phyloP scores from a whole-genome alignment of 495 filamentous ascomycete genomes.

The Xylaria castorea region DNA sequence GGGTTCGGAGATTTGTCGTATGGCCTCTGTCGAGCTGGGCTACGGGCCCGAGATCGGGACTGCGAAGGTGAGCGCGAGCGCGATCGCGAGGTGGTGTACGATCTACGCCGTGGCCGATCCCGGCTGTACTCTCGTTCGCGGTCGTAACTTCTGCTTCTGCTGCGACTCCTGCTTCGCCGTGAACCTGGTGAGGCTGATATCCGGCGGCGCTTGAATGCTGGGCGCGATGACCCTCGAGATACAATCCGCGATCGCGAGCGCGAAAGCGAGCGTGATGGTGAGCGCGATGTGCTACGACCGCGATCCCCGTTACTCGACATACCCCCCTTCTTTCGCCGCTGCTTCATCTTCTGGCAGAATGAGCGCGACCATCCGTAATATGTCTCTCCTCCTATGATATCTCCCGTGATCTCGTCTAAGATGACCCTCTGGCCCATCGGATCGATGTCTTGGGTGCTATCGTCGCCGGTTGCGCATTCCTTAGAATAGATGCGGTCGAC shows the following conservation, averaged over 20 bases:
- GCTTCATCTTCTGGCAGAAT: constrained; percentile 85
- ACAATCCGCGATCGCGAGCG: constrained; percentile 40
- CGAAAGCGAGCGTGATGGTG: constrained; percentile 45
- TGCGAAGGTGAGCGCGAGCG: constrained; percentile 44
- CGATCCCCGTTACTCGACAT: constrained; percentile 28
- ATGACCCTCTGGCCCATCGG: constrained; percentile 74
- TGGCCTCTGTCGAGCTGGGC: constrained; percentile 33
- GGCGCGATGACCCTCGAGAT: constrained; percentile 37
- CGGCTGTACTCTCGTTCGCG: constrained; percentile 56
- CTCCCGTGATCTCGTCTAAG: constrained; percentile 65
- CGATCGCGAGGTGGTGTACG: constrained; percentile 43
- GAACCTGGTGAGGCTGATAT: constrained; percentile 37
- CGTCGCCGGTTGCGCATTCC: constrained; percentile 42
- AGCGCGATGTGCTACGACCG: constrained; percentile 39
- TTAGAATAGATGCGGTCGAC: constrained; percentile 68
- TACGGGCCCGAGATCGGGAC: constrained; percentile 53
- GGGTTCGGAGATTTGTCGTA: constrained; percentile 35
- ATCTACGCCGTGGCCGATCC: constrained; percentile 49
- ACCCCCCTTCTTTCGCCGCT: constrained; percentile 51
- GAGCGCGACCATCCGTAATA: constrained; percentile 87
- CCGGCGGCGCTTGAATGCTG: constrained; percentile 43
- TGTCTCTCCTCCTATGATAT: constrained; percentile 66
- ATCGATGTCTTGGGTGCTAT: constrained; percentile 63
- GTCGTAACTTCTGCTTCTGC: constrained; percentile 44
- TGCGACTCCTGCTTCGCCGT: constrained; percentile 30